Conservation (phyloP, 2,329 filamentous ascomycete genomes). For the Coniosporium tulheliwenetii region DNA sequence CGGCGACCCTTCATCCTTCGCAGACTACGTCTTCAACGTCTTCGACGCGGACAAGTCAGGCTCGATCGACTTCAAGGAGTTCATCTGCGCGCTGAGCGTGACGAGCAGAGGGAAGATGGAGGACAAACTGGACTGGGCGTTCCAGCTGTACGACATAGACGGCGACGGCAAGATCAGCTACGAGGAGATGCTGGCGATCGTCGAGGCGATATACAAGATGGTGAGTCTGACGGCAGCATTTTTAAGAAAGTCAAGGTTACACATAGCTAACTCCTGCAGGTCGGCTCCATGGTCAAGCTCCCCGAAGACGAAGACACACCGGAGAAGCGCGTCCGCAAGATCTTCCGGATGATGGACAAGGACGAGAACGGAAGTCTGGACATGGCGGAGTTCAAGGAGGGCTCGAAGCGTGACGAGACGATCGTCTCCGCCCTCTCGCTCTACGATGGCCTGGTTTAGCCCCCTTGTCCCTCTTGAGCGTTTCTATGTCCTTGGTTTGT, state of each 20-base stretch:
- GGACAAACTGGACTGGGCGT: constrained; percentile 98
- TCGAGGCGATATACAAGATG: constrained; percentile 99
- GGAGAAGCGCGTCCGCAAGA: constrained; percentile 94
- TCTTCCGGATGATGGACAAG: constrained; percentile 99
- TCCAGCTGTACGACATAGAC: constrained; percentile 98
- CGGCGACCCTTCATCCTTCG: constrained; percentile 91
- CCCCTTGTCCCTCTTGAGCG: too few species aligned
- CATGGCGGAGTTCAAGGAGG: constrained; percentile 98
- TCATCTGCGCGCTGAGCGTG: constrained; percentile 94
- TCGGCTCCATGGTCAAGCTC: constrained; percentile 97
- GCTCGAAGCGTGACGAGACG: constrained; percentile 95
- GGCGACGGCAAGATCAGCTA: constrained; percentile 98
- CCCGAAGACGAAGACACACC: constrained; percentile 98
- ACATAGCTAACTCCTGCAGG: constrained; percentile 34
- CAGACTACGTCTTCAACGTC: constrained; percentile 98
- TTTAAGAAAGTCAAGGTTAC: neutral
- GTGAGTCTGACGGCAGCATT: constrained; percentile 29
- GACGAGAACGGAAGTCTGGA: constrained; percentile 96
- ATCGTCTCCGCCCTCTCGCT: constrained; percentile 94
- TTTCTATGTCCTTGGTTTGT: too few species aligned
- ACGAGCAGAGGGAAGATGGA: constrained; percentile 98
- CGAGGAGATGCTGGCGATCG: constrained; percentile 96
- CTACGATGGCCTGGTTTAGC: constrained; percentile 81
- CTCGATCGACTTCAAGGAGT: constrained; percentile 98
- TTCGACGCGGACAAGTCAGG: constrained; percentile 97